phyloP scores from a whole-genome alignment of 306 rosid genomes.

The Sophora flavescens region DNA sequence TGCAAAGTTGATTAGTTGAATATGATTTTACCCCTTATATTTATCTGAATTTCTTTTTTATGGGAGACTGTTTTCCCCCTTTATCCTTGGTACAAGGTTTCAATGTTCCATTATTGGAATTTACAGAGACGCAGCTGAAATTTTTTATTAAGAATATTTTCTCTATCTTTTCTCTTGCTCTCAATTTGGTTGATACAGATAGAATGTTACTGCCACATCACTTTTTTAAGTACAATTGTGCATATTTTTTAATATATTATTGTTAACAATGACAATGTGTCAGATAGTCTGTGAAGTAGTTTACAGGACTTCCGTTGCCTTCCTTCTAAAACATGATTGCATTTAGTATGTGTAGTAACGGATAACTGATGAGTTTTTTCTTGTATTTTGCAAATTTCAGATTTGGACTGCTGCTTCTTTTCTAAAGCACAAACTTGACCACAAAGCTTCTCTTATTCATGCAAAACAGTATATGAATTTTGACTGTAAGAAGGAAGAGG shows the following conservation, averaged over 20 bases:
- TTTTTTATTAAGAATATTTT: constrained; percentile 1
- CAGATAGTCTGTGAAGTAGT: constrained; percentile 11
- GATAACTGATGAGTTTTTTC: constrained; percentile 28
- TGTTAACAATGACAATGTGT: constrained; percentile 16
- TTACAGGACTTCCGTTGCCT: constrained; percentile 23
- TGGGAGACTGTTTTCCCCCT: too few relatives aligned
- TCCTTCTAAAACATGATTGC: constrained; percentile 25
- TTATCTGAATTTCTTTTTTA: not conserved
- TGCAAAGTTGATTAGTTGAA: constrained; percentile 14
- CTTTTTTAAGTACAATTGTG: constrained; percentile 16
- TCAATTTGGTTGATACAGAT: constrained; percentile 25
- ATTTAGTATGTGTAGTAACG: not conserved
- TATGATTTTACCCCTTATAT: not conserved
- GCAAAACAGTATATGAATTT: constrained; percentile 68
- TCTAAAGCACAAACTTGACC: constrained; percentile 66
- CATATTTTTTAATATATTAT: constrained; percentile 29
- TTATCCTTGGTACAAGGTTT: not conserved
- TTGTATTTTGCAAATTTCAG: constrained; percentile 58
- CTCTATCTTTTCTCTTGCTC: constrained; percentile 2
- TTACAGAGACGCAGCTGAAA: not conserved
- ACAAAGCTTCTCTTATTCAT: constrained; percentile 58
- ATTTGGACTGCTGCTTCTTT: constrained; percentile 80
- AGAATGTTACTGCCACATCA: not conserved
- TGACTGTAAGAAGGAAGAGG: constrained; percentile 71
- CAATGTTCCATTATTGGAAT: not conserved